phyloP scores from a whole-genome alignment of 768 basidiomycete genomes.

The Phaeotremella skinneri region DNA sequence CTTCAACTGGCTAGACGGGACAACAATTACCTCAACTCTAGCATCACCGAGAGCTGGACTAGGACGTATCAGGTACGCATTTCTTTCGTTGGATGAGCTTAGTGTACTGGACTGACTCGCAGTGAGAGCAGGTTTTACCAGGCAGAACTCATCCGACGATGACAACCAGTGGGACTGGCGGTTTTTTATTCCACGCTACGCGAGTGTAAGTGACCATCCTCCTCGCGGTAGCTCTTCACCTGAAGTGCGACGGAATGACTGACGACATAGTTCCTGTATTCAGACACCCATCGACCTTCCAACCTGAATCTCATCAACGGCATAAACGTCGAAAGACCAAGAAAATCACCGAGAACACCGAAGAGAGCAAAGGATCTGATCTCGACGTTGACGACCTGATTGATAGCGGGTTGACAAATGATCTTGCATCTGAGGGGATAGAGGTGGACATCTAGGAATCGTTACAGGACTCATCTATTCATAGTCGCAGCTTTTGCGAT shows the following conservation, averaged over 20 bases:
- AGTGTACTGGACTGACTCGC: neutral
- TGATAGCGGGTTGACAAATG: neutral
- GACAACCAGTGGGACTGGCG: slow-evolving; percentile 83
- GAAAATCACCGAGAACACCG: neutral
- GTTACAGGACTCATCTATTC: no score
- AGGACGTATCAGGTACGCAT: slow-evolving; percentile 75
- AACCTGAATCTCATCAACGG: slow-evolving; percentile 20
- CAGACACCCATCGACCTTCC: slow-evolving; percentile 25
- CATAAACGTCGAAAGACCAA: neutral
- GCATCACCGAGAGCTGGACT: slow-evolving; percentile 79
- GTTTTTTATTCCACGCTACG: slow-evolving; percentile 78
- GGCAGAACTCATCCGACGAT: slow-evolving; percentile 94
- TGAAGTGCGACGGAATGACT: neutral
- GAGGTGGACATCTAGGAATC: no score
- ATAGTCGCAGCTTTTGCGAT: no score
- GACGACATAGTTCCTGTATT: neutral
- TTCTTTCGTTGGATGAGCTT: neutral
- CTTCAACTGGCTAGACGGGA: slow-evolving; percentile 67
- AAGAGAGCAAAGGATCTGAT: neutral
- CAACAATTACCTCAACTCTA: slow-evolving; percentile 71
- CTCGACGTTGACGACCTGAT: neutral
- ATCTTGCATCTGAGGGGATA: neutral
- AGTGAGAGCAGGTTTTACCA: slow-evolving; percentile 66
- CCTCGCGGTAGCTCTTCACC: neutral
- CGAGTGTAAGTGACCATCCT: slow-evolving; percentile 64